Conservation (phyloP, 805 yeast species). For the Candida ortonii region DNA sequence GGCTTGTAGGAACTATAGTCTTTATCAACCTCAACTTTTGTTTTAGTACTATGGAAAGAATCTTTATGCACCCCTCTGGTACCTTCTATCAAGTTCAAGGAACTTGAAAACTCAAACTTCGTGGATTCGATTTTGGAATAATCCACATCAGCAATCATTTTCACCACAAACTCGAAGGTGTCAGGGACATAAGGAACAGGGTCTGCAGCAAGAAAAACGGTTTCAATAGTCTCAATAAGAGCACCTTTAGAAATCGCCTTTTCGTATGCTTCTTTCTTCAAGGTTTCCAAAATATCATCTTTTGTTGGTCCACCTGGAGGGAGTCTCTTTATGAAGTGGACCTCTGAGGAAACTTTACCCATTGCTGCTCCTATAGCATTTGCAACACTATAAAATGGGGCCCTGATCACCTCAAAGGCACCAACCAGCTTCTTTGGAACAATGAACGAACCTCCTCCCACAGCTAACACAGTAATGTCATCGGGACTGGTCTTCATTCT, state of each 20-base stretch:
- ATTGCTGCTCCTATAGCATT: conserved; percentile 52
- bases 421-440: conserved; percentile 37
- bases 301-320: conserved; percentile 20
- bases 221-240: conserved; percentile 22
- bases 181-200: conserved; percentile 36
- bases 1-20: conserved; percentile 35
- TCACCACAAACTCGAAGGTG: conserved; percentile 36
- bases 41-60: conserved; percentile 11
- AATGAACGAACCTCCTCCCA: conserved; percentile 51
- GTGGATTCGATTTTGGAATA: conserved; percentile 22
- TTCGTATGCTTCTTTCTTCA: conserved; percentile 20
- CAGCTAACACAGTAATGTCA: conserved; percentile 39
- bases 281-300: conserved; percentile 20
- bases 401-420: conserved; percentile 40
- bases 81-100: conserved; percentile 3
- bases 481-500: conserved; percentile 44
- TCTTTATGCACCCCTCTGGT: conserved; percentile 15
- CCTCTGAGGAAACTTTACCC: conserved; percentile 40
- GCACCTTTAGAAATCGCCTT: conserved; percentile 30
- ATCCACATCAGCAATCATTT: conserved; percentile 45
- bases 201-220: conserved; percentile 27
- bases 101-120: conserved; percentile 1
- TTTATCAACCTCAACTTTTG: conserved; percentile 18
- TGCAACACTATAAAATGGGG: conserved; percentile 42
- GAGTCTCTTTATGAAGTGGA: conserved; percentile 16